Percentiles rank a stretch among this genome's conserved stretches.
phyloP scores from a whole-genome alignment of 2,329 filamentous ascomycete species.

The Didymella pinodella region DNA sequence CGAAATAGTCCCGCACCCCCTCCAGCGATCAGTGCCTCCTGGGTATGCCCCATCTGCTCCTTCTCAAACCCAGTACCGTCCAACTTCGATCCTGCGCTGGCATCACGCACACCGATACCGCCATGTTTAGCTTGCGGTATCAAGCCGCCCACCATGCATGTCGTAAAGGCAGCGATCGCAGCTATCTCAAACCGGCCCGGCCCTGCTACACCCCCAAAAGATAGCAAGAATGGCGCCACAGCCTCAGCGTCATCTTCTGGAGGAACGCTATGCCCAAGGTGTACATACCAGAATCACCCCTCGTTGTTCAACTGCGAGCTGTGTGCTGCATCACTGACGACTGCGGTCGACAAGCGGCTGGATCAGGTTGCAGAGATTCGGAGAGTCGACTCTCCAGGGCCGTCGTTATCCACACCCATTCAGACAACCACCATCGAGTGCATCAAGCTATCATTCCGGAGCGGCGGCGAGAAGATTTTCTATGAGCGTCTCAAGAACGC shows the following conservation, averaged over 20 bases:
- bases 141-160: constrained; percentile 81
- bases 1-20: constrained; percentile 55
- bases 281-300: constrained; percentile 93
- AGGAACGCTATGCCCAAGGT: constrained; percentile 72
- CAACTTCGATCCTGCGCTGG: constrained; percentile 87
- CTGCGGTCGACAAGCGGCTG: constrained; percentile 56
- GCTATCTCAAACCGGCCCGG: constrained; percentile 68
- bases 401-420: constrained; percentile 61
- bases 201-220: constrained; percentile 41
- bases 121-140: constrained; percentile 94
- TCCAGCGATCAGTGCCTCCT: constrained; percentile 73
- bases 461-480: constrained; percentile 88
- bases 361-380: constrained; percentile 48
- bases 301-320: constrained; percentile 88
- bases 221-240: constrained; percentile 48
- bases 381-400: constrained; percentile 80
- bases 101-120: constrained; percentile 79
- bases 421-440: constrained; percentile 72
- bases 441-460: constrained; percentile 91
- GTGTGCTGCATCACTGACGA: constrained; percentile 78
- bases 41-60: constrained; percentile 95
- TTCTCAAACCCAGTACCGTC: constrained; percentile 92
- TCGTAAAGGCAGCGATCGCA: constrained; percentile 86
- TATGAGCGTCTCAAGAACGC: constrained; percentile 87
- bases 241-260: constrained; percentile 22